Evolutionary conservation across 768 basidiomycete genomes (phyloP).

Genomic region (Amanita pallidorosea): DNA sequence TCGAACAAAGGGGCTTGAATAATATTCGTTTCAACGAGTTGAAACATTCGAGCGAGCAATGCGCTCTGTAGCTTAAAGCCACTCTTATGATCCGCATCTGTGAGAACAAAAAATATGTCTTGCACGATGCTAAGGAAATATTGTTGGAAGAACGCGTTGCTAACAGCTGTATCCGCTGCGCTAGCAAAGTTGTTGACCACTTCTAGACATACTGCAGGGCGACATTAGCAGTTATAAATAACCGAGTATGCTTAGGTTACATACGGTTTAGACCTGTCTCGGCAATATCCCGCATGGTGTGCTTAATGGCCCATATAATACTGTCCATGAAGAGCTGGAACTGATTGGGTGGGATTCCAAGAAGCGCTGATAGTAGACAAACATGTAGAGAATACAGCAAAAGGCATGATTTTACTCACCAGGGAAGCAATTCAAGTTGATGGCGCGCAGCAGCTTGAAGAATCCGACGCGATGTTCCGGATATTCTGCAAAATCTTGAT

Average conservation of each 20-base stretch:
- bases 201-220: conserved; percentile 72
- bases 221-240: neutral
- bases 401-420: conserved; percentile 34
- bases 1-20: conserved; percentile 83
- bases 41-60: conserved; percentile 89
- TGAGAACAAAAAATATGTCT: conserved; percentile 95
- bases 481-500: conserved; percentile 98
- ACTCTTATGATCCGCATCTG: conserved; percentile 97
- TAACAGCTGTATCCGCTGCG: conserved; percentile 61
- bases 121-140: conserved; percentile 90
- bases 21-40: conserved; percentile 73
- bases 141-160: conserved; percentile 92
- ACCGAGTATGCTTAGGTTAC: neutral
- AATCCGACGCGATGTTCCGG: conserved; percentile 97
- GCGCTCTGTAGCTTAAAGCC: conserved; percentile 94
- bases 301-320: conserved; percentile 99
- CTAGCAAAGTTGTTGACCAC: conserved; percentile 90
- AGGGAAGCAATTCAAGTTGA: conserved; percentile 92
- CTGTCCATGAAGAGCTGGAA: conserved; percentile 99
- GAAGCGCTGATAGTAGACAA: conserved; percentile 42
- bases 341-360: conserved; percentile 79
- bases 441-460: conserved; percentile 89
- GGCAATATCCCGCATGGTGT: conserved; percentile 97
- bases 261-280: conserved; percentile 77
- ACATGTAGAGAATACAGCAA: conserved; percentile 3